Percentiles rank a stretch among this genome's conserved stretches.
phyloP scores from a whole-genome alignment of 352 stramenopile genomes.

The Elongisporangium prolatum region DNA sequence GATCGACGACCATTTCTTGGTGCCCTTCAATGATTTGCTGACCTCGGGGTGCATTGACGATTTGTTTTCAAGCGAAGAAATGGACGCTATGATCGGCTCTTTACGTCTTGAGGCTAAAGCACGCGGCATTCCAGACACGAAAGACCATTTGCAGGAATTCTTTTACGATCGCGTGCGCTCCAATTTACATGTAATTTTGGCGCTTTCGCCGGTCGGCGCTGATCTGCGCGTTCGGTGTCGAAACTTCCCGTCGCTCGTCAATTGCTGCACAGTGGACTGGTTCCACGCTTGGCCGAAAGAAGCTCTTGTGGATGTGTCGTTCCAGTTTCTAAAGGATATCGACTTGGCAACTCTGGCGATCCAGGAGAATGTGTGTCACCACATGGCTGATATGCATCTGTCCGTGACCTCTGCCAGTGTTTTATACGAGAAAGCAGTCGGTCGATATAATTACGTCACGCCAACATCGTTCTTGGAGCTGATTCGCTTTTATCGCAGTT shows the following conservation, averaged over 20 bases:
- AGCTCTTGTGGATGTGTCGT: slow-evolving; percentile 80
- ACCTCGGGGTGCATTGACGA: slow-evolving; percentile 71
- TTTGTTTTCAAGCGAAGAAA: slow-evolving; percentile 85
- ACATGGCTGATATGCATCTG: slow-evolving; percentile 91
- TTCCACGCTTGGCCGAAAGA: slow-evolving; percentile 91
- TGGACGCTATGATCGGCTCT: slow-evolving; percentile 78
- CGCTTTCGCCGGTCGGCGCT: slow-evolving; percentile 79
- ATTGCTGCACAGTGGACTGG: slow-evolving; percentile 80
- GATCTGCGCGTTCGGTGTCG: slow-evolving; percentile 71
- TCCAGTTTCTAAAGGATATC: slow-evolving; percentile 82
- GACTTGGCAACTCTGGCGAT: slow-evolving; percentile 60
- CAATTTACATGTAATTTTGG: slow-evolving; percentile 87
- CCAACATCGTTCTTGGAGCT: slow-evolving; percentile 91
- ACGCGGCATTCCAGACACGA: slow-evolving; percentile 82
- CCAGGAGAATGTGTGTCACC: slow-evolving; percentile 89
- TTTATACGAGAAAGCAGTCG: slow-evolving; percentile 68
- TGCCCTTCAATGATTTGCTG: slow-evolving; percentile 86
- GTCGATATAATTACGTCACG: slow-evolving; percentile 90
- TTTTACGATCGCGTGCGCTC: slow-evolving; percentile 84
- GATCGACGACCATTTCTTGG: slow-evolving; percentile 80
- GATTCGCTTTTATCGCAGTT: slow-evolving; percentile 88
- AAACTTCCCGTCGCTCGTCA: slow-evolving; percentile 76
- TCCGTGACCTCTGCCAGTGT: slow-evolving; percentile 77
- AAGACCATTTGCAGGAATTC: slow-evolving; percentile 88
- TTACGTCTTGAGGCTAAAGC: slow-evolving; percentile 82